Conservation (phyloP, 129 eudicot genomes). For the Escallonia rubra region DNA sequence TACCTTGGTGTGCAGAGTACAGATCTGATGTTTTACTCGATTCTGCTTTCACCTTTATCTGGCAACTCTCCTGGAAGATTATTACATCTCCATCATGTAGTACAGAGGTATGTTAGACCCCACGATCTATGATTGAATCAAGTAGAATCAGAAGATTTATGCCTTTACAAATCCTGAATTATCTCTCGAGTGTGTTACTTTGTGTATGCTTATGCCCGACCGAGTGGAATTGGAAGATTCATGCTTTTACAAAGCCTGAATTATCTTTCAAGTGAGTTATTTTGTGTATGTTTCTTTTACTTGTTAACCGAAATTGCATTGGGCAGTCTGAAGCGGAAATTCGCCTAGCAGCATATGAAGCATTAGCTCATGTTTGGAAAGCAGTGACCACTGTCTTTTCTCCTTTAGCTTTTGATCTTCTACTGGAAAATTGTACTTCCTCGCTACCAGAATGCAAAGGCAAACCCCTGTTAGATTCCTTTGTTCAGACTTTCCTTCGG, state of each 20-base stretch:
- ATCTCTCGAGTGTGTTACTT: no score
- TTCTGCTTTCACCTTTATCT: slow-evolving; percentile 38
- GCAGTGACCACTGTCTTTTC: slow-evolving; percentile 40
- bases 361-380: slow-evolving; percentile 52
- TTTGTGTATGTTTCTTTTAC: neutral
- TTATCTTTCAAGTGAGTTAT: no score
- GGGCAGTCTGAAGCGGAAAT: slow-evolving; percentile 79
- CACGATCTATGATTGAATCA: neutral
- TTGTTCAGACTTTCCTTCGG: slow-evolving; percentile 48
- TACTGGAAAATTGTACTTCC: slow-evolving; percentile 21
- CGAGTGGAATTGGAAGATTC: no score
- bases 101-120: slow-evolving; percentile 49
- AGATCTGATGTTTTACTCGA: slow-evolving; percentile 19
- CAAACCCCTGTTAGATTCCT: slow-evolving; percentile 51
- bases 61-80: slow-evolving; percentile 72
- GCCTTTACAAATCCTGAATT: no score
- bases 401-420: slow-evolving; percentile 39
- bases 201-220: no score
- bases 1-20: slow-evolving; percentile 50
- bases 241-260: no score
- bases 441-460: slow-evolving; percentile 27
- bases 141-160: no score
- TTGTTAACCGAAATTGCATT: slow-evolving; percentile 5
- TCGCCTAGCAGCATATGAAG: slow-evolving; percentile 72
- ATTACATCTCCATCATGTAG: slow-evolving; percentile 45